Evolutionary conservation across 805 yeast genomes (phyloP).

Genomic region (Ogataea allantospora): DNA sequence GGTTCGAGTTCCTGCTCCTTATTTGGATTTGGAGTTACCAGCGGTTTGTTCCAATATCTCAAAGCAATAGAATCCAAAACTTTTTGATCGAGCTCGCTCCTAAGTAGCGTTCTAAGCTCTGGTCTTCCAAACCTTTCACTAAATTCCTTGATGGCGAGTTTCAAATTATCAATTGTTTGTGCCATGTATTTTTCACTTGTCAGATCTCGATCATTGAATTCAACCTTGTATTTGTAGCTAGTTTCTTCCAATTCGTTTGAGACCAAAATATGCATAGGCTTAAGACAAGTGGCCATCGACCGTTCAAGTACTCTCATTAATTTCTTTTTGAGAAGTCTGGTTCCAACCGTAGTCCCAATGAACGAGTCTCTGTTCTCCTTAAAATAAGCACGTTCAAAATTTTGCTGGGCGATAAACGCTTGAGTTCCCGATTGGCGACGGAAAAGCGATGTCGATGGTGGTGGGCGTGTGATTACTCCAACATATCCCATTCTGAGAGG

Average conservation of each 20-base stretch:
- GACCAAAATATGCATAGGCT: conserved; percentile 83
- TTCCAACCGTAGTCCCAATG: conserved; percentile 68
- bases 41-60: conserved; percentile 84
- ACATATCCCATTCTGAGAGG: conserved; percentile 97
- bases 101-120: conserved; percentile 74
- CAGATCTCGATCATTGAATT: conserved; percentile 88
- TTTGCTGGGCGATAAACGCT: conserved; percentile 66
- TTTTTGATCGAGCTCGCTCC: conserved; percentile 84
- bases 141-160: conserved; percentile 82
- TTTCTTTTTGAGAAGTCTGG: conserved; percentile 70
- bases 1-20: conserved; percentile 37
- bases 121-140: conserved; percentile 78
- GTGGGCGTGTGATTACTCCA: conserved; percentile 91
- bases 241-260: conserved; percentile 93
- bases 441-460: conserved; percentile 43
- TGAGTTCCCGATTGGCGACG: conserved; percentile 55
- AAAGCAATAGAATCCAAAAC: conserved; percentile 85
- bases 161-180: conserved; percentile 83
- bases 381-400: conserved; percentile 63
- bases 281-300: conserved; percentile 85
- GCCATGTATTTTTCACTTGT: conserved; percentile 95
- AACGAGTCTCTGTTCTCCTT: conserved; percentile 60
- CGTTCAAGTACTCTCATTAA: conserved; percentile 83
- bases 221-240: conserved; percentile 89
- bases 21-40: conserved; percentile 16